Evolutionary conservation across 169 alveolate species (phyloP).

Genomic region (Plasmodium gonderi): DNA sequence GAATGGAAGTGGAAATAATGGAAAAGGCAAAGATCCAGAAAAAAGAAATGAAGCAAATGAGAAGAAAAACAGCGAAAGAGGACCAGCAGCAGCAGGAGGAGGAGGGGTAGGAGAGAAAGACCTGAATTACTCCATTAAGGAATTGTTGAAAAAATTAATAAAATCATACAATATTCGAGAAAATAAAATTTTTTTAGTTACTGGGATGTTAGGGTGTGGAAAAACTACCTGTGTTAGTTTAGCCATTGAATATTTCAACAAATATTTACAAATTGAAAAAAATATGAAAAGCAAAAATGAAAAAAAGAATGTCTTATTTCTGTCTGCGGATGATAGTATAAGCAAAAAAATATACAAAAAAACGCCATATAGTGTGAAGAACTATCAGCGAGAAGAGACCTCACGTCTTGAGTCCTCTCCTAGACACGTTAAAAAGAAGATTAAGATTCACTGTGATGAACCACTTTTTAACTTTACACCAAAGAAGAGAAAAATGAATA

Average conservation of each 20-base stretch:
- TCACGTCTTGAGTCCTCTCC: not conserved
- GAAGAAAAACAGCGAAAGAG: not conserved
- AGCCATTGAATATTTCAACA: constrained; percentile 61
- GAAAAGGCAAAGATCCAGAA: not conserved
- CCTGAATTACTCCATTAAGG: constrained; percentile 43
- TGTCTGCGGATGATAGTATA: not conserved
- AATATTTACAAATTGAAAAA: constrained; percentile 55
- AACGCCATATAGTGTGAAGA: constrained; percentile 35
- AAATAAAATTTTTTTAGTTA: constrained; percentile 49
- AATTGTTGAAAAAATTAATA: constrained; percentile 32
- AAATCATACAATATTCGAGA: constrained; percentile 61
- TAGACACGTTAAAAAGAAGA: not conserved
- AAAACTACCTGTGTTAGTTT: constrained; percentile 61
- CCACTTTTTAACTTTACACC: constrained; percentile 65
- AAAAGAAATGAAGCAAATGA: not conserved
- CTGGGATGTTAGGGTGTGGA: constrained; percentile 66
- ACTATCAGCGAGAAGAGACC: not conserved
- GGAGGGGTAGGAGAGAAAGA: not conserved
- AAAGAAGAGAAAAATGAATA: not conserved
- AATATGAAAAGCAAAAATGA: constrained; percentile 5
- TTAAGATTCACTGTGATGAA: constrained; percentile 39
- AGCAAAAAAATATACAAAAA: constrained; percentile 39
- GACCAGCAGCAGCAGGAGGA: too few relatives aligned
- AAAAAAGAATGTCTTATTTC: constrained; percentile 21
- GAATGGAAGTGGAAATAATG: not conserved